Base-by-base conservation (phyloP, 2,329 filamentous ascomycete species). In the Hypomyces rosellus region DNA sequence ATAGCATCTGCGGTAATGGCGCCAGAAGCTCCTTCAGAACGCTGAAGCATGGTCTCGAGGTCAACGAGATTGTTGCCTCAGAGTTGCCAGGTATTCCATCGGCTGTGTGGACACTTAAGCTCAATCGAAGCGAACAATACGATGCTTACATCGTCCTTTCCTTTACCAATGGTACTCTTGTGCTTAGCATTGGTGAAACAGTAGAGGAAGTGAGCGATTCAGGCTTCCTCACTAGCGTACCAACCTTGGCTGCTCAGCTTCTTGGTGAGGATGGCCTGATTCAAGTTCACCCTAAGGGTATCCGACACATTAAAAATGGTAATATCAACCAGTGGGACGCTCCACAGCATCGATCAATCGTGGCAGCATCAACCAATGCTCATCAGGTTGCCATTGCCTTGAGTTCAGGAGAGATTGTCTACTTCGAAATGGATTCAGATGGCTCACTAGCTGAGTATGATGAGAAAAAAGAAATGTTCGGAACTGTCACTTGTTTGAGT, bases 101-200 rank as follows among this genome's bases (percentile, higher is more conserved):
- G 0, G 87, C 88, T 1, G 91, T 99, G 3, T 99, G 93, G 92
- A 96, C 93, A 0, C 90, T 95, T 1, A 96, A 96, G 66, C 74
- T 95, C 43, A 86, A 83, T 36, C 82, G 82, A 16, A 79, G 81
- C 15, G 92, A 97, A 59, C 82, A 92, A 59, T 95, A 85, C 57
- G 92, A 99, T 68, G 86, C 89, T 0, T 96, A 97, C 63, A 96
- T 99, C 54, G 82, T 99, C n/a, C 77, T 99, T 5, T 95, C 90
- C 2, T 93, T 96, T 62, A 84, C 85, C 37, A 95, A 95, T 59
- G 87, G 84, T 30, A 99, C 93, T 0, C 76, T 97, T 12, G 91
- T 97, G 1, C 75, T 99, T 14, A 95, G 90, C 62, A 96, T 99
- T 57, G 93, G 92, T 4, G 93, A 99, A 65, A 96, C 91, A 1